Evolutionary conservation across 2,329 filamentous ascomycete species (phyloP), one percentile per base, ranked within the genome.

Genomic region (Fusarium austroafricanum): DNA sequence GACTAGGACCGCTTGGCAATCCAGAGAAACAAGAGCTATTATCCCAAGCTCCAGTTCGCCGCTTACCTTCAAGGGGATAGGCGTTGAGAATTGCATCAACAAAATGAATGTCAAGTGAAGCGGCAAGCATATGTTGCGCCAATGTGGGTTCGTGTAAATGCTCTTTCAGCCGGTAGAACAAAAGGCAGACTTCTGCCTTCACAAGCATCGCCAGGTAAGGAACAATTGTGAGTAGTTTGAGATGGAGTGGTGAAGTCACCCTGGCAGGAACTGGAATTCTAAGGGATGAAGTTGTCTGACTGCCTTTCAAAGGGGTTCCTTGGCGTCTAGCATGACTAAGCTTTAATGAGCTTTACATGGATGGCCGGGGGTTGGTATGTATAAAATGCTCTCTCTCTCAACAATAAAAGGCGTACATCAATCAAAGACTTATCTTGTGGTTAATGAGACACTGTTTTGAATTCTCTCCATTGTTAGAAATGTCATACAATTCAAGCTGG

Each of bases 271-370:
- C 53, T 74, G 62, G 61, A 71, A 74, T 73, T 62, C 52, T 43
- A 74, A 73, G 68, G 71, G 71, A 68, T 71, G 66, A 71, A 29
- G 61, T 67, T 70, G 68, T 65, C 57, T 61, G 55, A 61, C 47
- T 65, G 65, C 62, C 68, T 55, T 71, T 51, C 33, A 61, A 70
- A 70, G 63, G 71, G 67, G 57, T 20, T 55, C 20, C 57, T 53
- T 58, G 42, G 52, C 11, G 31, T 35, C 14, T 20, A 31, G 17
- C 15, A 63, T 73, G 69, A 73, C 69, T 73, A 71, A 73, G 61
- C 67, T 37, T 17, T 37, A 5, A 46, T 37, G 18, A 8, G 12
- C 20, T 12, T 39, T 17, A 40, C 15, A 18, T 14, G n/a, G 29
- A 17, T 14, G n/a, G 23, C 21, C 11, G n/a, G 23, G 23, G 18